Evolutionary conservation across 257 asterid species (phyloP), one percentile per base, ranked within the genome.

Genomic region (Agastache rugosa): DNA sequence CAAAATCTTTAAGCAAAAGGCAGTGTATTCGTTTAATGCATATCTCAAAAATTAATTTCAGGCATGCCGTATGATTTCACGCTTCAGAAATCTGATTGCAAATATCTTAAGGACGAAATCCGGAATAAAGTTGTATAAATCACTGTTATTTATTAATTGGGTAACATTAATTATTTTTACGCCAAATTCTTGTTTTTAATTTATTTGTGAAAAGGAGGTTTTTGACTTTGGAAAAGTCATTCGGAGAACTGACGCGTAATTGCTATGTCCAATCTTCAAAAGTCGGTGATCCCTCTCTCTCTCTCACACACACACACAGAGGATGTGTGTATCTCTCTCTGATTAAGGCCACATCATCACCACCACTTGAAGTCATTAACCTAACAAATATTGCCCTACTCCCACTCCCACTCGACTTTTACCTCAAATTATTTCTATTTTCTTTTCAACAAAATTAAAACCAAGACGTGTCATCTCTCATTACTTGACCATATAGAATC

Each of bases 331-430:
- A 7, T 63, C 20, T 69, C 63, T 39, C 37, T 17, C 44, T 1
- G 39, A 3, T 11, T 5, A 31, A 31, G 5, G 5, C 37, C 35
- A 5, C 35, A 31, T 31, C 35, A 31, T 31, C 37, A 4, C 37
- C 37, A 31, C 37, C 37, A 31, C 37, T 31, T 31, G 37, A 31
- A 31, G 11, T 42, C 51, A 58, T 45, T 16, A 74, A 66, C 67
- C 75, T 61, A 67, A 70, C 66, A 48, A 59, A 34, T 10, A 39
- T 70, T 55, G 77, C 67, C 84, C 71, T 56, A 42, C 53, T 74
- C 69, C 69, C 80, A 81, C 85, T 63, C 77, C 64, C 82, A 81
- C 80, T 80, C 70, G 31, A 64, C 51, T 45, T 76, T 81, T 81
- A 80, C 84, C 81, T 34, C 77, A 15, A 72, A 55, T 55, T 31